A percentile compares a stretch with the other conserved stretches of the same genome.
phyloP scores from a whole-genome alignment of 805 yeast genomes.

The Metschnikowia drakensbergensis region DNA sequence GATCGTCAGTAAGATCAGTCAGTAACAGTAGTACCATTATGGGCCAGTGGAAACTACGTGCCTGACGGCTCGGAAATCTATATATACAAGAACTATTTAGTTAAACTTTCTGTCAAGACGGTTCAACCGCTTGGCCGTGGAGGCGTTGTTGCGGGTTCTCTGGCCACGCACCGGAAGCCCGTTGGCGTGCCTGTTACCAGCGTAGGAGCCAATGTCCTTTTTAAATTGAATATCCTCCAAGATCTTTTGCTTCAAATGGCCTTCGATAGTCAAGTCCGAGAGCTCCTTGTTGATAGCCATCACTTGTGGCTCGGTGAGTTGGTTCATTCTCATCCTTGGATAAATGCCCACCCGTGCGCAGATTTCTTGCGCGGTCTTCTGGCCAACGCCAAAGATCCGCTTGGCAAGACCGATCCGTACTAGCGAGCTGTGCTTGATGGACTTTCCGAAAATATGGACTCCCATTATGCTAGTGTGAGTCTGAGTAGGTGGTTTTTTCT shows the following conservation, averaged over 20 bases:
- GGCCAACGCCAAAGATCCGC: conserved; percentile 86
- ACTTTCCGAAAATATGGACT: conserved; percentile 43
- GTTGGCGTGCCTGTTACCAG: conserved; percentile 84
- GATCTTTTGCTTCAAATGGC: conserved; percentile 67
- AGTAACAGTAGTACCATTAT: too few species aligned
- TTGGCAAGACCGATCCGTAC: conserved; percentile 64
- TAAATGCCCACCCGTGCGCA: conserved; percentile 89
- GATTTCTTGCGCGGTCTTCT: conserved; percentile 61
- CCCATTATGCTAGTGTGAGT: conserved; percentile 25
- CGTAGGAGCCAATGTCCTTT: conserved; percentile 77
- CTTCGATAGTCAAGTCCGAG: conserved; percentile 77
- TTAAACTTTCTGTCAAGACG: conserved; percentile 54
- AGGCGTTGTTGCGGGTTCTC: conserved; percentile 84
- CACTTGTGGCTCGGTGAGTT: conserved; percentile 81
- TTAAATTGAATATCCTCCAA: conserved; percentile 75
- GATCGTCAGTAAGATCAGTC: too few species aligned
- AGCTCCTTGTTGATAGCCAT: conserved; percentile 85
- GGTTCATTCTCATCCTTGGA: conserved; percentile 93
- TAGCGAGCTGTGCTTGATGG: conserved; percentile 40
- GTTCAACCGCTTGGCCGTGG: conserved; percentile 84
- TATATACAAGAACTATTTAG: conserved; percentile 6
- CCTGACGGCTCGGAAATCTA: background rate
- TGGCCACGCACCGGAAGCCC: conserved; percentile 75
- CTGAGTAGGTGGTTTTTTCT: background rate
- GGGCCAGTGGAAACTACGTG: too few species aligned